Percentiles rank a stretch among this genome's conserved stretches.
Evolutionary conservation across 305 asterid genomes (phyloP).

Genomic region (Nicotiana rustica): DNA sequence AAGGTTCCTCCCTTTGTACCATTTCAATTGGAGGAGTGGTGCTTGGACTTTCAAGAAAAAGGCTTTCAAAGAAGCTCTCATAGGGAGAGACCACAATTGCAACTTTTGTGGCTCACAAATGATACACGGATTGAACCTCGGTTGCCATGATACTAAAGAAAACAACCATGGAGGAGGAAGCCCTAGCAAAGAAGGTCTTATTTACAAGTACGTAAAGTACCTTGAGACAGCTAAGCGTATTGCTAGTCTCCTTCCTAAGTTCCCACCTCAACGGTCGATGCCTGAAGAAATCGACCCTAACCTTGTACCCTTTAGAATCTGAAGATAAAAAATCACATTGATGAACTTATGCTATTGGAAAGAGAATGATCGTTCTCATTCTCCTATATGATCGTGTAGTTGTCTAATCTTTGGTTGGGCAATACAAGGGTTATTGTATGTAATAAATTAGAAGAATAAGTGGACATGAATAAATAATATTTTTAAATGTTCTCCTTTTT

Average conservation of each 20-base stretch:
- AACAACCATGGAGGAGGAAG: not conserved
- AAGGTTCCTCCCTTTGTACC: slow-evolving; percentile 63
- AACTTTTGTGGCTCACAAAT: slow-evolving; percentile 32
- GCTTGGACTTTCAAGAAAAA: slow-evolving; percentile 63
- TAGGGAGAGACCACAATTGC: slow-evolving; percentile 14
- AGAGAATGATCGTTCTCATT: slow-evolving; percentile 30
- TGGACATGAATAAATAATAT: not conserved
- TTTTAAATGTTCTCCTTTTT: not conserved
- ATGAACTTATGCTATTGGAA: not conserved
- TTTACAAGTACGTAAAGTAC: slow-evolving; percentile 41
- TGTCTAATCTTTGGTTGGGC: slow-evolving; percentile 22
- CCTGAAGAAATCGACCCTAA: slow-evolving; percentile 55
- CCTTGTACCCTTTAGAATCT: slow-evolving; percentile 54
- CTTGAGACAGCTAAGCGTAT: slow-evolving; percentile 57
- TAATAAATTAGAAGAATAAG: not conserved
- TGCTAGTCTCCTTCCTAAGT: slow-evolving; percentile 54
- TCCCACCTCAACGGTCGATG: slow-evolving; percentile 46
- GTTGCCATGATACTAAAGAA: not conserved
- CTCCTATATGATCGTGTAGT: not conserved
- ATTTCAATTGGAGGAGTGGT: slow-evolving; percentile 56
- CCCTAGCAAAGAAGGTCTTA: slow-evolving; percentile 27
- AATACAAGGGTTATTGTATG: slow-evolving; percentile 24
- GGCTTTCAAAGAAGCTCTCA: slow-evolving; percentile 30
- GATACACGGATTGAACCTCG: slow-evolving; percentile 38
- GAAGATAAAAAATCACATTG: not conserved